A percentile compares a stretch with the other conserved stretches of the same genome.
These are phyloP conservation scores for Carex scoparia DNA, from an alignment of 176 grass and related monocot species.

Conservation along the genomic window DNA sequence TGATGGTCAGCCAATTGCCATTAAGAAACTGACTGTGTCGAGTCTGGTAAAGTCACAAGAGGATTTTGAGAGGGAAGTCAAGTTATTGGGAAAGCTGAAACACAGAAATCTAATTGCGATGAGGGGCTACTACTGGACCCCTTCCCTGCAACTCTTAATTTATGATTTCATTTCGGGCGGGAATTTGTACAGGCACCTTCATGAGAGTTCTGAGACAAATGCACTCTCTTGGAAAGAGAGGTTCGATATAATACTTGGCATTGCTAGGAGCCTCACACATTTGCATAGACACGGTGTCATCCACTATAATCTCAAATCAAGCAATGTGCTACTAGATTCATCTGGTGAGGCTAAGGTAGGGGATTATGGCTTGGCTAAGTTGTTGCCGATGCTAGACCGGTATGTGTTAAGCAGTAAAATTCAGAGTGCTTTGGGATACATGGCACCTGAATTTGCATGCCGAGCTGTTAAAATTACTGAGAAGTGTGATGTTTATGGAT, in stretches of 20 bases:
- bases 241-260: slow-evolving; percentile 80
- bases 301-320: slow-evolving; percentile 98
- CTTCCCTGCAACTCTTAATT: slow-evolving; percentile 93
- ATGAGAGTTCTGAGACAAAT: slow-evolving; percentile 64
- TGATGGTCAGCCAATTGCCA: slow-evolving; percentile 82
- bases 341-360: slow-evolving; percentile 76
- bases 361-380: slow-evolving; percentile 96
- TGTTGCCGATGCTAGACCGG: slow-evolving; percentile 87
- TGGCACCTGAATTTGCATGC: slow-evolving; percentile 97
- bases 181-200: slow-evolving; percentile 76
- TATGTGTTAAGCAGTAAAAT: slow-evolving; percentile 97
- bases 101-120: slow-evolving; percentile 79
- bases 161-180: slow-evolving; percentile 90
- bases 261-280: slow-evolving; percentile 79
- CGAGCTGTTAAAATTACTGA: slow-evolving; percentile 91
- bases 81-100: slow-evolving; percentile 71
- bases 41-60: slow-evolving; percentile 98
- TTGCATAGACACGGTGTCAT: slow-evolving; percentile 77
- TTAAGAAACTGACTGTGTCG: slow-evolving; percentile 97
- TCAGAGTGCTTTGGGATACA: slow-evolving; percentile 93
- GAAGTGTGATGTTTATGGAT: slow-evolving; percentile 93
- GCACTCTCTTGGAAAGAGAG: slow-evolving; percentile 85
- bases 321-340: slow-evolving; percentile 80
- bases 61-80: slow-evolving; percentile 97
- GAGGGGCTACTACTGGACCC: slow-evolving; percentile 94